These are phyloP conservation scores for Phytophthora cryptogea DNA, from an alignment of 352 stramenopile genomes.

Conservation along the genomic window DNA sequence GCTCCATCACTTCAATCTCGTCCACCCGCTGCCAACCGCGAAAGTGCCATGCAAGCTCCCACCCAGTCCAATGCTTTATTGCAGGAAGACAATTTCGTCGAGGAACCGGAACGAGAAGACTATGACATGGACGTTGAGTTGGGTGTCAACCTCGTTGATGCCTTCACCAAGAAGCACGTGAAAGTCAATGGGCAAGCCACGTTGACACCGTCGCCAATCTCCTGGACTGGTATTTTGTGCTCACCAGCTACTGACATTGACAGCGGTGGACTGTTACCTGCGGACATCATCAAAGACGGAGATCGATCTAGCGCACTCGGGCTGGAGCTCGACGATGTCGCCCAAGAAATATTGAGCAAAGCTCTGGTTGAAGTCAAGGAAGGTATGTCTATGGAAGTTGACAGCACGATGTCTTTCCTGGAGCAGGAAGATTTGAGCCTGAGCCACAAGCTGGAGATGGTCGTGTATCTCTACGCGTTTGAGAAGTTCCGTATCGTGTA, in stretches of 20 bases:
- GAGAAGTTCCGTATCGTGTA: conserved; percentile 33
- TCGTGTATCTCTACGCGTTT: conserved; percentile 28
- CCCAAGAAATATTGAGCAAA: conserved; percentile 14
- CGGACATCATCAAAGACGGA: background rate
- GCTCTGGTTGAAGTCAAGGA: conserved; percentile 20
- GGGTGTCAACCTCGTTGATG: conserved; percentile 23
- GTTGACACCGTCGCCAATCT: background rate
- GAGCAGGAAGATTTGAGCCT: background rate
- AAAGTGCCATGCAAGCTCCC: conserved; percentile 9
- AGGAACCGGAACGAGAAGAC: conserved; percentile 15
- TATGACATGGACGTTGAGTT: conserved; percentile 26
- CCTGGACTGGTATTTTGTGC: background rate
- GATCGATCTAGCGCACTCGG: conserved; percentile 1
- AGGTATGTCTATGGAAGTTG: background rate
- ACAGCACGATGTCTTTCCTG: conserved; percentile 1
- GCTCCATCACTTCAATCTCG: background rate
- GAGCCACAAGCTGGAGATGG: conserved; percentile 10
- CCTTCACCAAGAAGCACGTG: conserved; percentile 22
- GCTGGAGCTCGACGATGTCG: conserved; percentile 22
- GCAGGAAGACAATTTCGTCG: conserved; percentile 5
- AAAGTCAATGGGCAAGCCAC: background rate
- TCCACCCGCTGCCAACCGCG: background rate
- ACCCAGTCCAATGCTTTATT: background rate
- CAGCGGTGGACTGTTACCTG: conserved; percentile 4
- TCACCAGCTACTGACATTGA: background rate